Base-by-base conservation (phyloP, 163 green algal genomes). In the Scenedesmus sp. region DNA sequence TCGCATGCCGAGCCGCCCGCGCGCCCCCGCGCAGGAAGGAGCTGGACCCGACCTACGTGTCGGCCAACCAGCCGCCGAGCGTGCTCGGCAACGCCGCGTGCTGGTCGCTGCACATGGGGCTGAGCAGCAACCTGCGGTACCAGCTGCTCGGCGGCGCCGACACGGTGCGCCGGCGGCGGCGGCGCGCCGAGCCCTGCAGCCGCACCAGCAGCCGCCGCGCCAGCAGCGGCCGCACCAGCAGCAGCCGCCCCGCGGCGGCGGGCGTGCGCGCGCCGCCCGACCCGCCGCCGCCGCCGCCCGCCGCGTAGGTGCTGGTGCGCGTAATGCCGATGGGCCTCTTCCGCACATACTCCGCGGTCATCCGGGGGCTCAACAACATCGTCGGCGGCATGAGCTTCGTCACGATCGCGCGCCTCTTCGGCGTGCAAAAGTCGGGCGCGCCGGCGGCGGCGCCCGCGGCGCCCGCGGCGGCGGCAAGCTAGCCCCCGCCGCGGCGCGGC, bases 21-120 rank as follows among this genome's bases (percentile, higher is more conserved):
- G 26, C n/a, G 26, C 1, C 34, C 2, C 18, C n/a, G 22, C 66
- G 69, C 69, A 76, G 71, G 29, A 33, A 89, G 78, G 75, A 85
- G 70, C 31, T 95, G n/a, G 92, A 96, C 78, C 88, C 90, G n/a
- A 85, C 72, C 4, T 97, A 89, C 74, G 60, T 78, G 22, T 51
- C 26, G 18, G 83, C 93, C 85, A 98, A 98, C 84, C 80, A 94
- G 78, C 73, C 91, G 4, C 95, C 95, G 14, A 91, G 93, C 65
- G 81, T 98, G 2, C 31, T 97, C 1, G 87, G 91, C 75, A 99
- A 99, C 78, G 91, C 95, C 6, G 85, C 80, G 50, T 93, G 90
- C 50, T 99, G 95, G 95, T 91, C 88, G 2, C 62, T 93, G 54
- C 95, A 99, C 87, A 98, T 99, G 95, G 95, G 95, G 34, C 6